Evolutionary conservation across 1,139 yeast species (phyloP).

Genomic region (Yamadazyma aaseri): DNA sequence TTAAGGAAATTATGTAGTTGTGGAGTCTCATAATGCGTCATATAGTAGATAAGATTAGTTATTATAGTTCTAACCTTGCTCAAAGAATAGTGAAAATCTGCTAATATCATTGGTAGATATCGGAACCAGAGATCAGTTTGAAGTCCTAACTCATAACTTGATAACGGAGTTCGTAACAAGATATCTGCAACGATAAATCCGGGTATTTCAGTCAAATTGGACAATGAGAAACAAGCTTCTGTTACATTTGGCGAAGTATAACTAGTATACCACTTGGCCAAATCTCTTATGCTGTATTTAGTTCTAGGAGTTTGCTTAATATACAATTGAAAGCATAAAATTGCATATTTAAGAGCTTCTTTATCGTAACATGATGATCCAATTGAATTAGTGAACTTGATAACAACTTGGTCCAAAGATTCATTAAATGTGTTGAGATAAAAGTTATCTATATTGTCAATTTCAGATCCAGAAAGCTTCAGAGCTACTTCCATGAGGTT

Average conservation of each 20-base stretch:
- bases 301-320: background rate
- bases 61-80: conserved; percentile 21
- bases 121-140: conserved; percentile 40
- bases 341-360: background rate
- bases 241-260: conserved; percentile 25
- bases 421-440: background rate
- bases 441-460: background rate
- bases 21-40: conserved; percentile 24
- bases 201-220: conserved; percentile 31
- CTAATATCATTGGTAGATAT: conserved; percentile 18
- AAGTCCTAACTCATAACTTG: conserved; percentile 29
- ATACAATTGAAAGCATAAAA: background rate
- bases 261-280: conserved; percentile 29
- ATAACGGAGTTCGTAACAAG: conserved; percentile 34
- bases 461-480: background rate
- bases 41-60: conserved; percentile 27
- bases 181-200: conserved; percentile 36
- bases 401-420: background rate
- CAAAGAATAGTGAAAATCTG: conserved; percentile 17
- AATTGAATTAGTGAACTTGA: background rate
- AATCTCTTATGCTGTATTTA: conserved; percentile 10
- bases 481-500: too few species aligned
- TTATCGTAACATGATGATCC: background rate
- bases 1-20: conserved; percentile 19
- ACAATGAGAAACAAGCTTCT: conserved; percentile 28